A percentile compares a stretch with the other conserved stretches of the same genome.
Conservation (phyloP, 495 filamentous ascomycete species). For the Glonium stellatum region DNA sequence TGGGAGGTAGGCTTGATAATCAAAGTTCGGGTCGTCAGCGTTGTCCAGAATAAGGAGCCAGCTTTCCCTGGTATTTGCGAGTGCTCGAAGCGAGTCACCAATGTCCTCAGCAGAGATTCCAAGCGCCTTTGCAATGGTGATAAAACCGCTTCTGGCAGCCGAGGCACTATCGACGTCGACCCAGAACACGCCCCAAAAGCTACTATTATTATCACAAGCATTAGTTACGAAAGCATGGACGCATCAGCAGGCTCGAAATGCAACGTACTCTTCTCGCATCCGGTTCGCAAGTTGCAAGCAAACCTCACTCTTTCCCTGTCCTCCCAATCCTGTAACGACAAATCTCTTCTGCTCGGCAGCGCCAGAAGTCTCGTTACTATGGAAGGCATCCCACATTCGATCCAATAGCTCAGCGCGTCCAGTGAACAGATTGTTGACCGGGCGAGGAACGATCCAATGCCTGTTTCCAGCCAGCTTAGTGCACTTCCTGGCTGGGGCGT, state of each 20-base stretch:
- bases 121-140: constrained; percentile 10
- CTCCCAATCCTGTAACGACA: constrained; percentile 17
- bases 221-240: too few relatives aligned
- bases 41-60: constrained; percentile 25
- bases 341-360: constrained; percentile 7
- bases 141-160: constrained; percentile 8
- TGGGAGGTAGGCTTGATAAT: constrained; percentile 21
- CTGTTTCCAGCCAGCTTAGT: constrained; percentile 7
- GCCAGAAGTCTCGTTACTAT: not conserved
- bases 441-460: constrained; percentile 14
- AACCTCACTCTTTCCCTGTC: constrained; percentile 21
- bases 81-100: constrained; percentile 5
- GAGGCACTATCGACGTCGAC: constrained; percentile 12
- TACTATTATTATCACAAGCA: constrained; percentile 3
- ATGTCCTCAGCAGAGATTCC: constrained; percentile 4
- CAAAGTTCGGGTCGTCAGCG: constrained; percentile 20
- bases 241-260: not conserved
- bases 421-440: constrained; percentile 10
- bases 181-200: constrained; percentile 24
- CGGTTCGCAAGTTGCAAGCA: constrained; percentile 14
- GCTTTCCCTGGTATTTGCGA: constrained; percentile 9
- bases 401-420: constrained; percentile 6
- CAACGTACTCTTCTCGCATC: constrained; percentile 18
- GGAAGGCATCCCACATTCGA: constrained; percentile 3
- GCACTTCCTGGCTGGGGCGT: too few relatives aligned